Evolutionary conservation across 1,139 yeast genomes (phyloP).

Genomic region (Protomyces inouyei): DNA sequence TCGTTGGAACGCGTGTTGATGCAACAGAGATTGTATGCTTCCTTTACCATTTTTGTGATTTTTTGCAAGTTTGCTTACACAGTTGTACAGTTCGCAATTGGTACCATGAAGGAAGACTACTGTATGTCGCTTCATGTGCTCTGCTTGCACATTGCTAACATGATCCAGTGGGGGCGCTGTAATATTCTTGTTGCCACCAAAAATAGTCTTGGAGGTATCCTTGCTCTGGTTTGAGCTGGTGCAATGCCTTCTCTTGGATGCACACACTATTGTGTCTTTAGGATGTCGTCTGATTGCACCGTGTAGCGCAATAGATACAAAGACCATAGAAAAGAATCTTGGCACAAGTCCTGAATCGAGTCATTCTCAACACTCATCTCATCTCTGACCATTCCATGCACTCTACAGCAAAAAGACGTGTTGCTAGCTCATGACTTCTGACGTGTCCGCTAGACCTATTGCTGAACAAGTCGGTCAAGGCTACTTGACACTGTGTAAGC

Average conservation of each 20-base stretch:
- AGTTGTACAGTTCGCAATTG: conserved; percentile 41
- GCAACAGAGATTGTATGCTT: conserved; percentile 75
- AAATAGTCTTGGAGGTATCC: background rate
- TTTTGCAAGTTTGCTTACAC: conserved; percentile 5
- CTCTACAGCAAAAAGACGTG: too few relatives aligned
- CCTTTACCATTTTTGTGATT: background rate
- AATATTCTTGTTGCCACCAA: background rate
- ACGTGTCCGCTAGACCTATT: background rate
- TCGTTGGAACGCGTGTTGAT: conserved; percentile 96
- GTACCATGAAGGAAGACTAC: conserved; percentile 95
- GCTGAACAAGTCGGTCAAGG: background rate
- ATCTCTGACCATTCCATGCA: too few relatives aligned
- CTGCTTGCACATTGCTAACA: conserved; percentile 34
- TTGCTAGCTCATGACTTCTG: too few relatives aligned
- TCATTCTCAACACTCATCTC: too few relatives aligned
- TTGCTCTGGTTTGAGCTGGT: too few relatives aligned
- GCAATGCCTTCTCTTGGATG: too few relatives aligned
- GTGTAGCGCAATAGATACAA: background rate
- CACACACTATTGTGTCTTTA: background rate
- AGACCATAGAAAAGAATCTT: background rate
- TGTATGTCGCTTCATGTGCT: conserved; percentile 58
- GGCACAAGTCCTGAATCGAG: too few relatives aligned
- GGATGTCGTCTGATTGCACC: background rate
- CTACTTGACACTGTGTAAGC: background rate
- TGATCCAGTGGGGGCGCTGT: conserved; percentile 9